These are phyloP conservation scores for Colletotrichum musicola DNA, from an alignment of 2,329 filamentous ascomycete genomes.

Conservation along the genomic window DNA sequence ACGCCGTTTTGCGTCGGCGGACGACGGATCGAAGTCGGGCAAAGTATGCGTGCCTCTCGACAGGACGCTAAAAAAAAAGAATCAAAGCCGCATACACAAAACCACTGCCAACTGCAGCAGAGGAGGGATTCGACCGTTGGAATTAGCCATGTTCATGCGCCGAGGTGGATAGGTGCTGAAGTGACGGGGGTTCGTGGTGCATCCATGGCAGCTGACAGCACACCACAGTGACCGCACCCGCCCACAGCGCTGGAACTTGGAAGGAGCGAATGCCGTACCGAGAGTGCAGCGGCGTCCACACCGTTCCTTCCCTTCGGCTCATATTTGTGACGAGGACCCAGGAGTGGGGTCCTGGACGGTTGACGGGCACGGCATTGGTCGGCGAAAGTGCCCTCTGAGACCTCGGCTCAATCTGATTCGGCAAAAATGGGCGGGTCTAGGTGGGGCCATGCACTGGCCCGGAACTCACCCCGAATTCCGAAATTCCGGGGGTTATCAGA, in stretches of 20 bases:
- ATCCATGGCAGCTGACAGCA: background rate
- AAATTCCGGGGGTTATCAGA: constrained; percentile 36
- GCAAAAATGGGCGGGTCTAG: constrained; percentile 20
- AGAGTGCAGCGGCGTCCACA: background rate
- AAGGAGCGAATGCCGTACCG: constrained; percentile 2
- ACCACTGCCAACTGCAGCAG: constrained; percentile 12
- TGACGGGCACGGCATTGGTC: constrained; percentile 5
- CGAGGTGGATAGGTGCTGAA: constrained; percentile 20
- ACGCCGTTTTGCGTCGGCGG: background rate
- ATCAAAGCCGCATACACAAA: background rate
- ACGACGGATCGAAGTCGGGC: background rate
- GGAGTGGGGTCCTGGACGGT: too few species aligned
- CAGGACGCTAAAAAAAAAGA: background rate
- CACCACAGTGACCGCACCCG: too few species aligned
- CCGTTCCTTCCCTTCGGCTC: constrained; percentile 8
- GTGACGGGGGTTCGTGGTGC: background rate
- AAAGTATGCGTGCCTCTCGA: background rate
- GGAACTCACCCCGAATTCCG: constrained; percentile 2
- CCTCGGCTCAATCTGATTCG: constrained; percentile 36
- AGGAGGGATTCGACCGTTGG: constrained; percentile 2
- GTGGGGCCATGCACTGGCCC: background rate
- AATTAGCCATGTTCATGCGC: constrained; percentile 38
- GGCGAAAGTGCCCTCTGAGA: constrained; percentile 2
- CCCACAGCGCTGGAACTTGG: too few species aligned
- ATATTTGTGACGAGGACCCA: background rate